Evolutionary conservation across 108 stramenopile genomes (phyloP).

Genomic region (Pseudonitzschia pungens): DNA sequence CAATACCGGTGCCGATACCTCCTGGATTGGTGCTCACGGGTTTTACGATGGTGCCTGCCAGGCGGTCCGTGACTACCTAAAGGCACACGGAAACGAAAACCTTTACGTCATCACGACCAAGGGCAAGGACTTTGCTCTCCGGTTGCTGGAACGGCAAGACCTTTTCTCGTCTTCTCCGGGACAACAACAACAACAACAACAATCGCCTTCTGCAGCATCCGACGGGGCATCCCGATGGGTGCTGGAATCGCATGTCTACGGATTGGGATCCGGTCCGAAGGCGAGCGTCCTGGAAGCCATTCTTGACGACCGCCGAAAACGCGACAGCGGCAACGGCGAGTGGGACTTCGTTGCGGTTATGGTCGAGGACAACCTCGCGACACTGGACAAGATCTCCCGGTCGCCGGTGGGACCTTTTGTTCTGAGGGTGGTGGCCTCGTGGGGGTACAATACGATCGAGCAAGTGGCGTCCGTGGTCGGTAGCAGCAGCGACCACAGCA

Average conservation of each 20-base stretch:
- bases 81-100: conserved; percentile 1
- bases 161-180: conserved; percentile 14
- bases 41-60: conserved; percentile 35
- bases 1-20: background rate
- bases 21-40: conserved; percentile 33
- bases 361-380: conserved; percentile 32
- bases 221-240: background rate
- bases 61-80: conserved; percentile 21
- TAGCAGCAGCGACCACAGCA: background rate
- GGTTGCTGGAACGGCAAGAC: conserved; percentile 28
- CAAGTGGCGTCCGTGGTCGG: conserved; percentile 12
- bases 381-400: conserved; percentile 26
- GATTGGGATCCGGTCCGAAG: conserved; percentile 37
- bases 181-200: conserved; percentile 6
- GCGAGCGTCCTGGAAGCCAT: conserved; percentile 13
- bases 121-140: conserved; percentile 29
- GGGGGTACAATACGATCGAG: conserved; percentile 35
- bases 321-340: too few relatives aligned
- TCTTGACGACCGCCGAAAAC: conserved; percentile 1
- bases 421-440: conserved; percentile 27
- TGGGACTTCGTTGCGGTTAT: conserved; percentile 19
- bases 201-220: too few relatives aligned
- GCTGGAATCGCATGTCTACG: conserved; percentile 19
- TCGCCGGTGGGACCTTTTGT: conserved; percentile 1
- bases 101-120: conserved; percentile 38